A percentile compares a stretch with the other conserved stretches of the same genome.
Evolutionary conservation across 1,284 basidiomycete species (phyloP).

Genomic region (Marasmius tenuissimus): DNA sequence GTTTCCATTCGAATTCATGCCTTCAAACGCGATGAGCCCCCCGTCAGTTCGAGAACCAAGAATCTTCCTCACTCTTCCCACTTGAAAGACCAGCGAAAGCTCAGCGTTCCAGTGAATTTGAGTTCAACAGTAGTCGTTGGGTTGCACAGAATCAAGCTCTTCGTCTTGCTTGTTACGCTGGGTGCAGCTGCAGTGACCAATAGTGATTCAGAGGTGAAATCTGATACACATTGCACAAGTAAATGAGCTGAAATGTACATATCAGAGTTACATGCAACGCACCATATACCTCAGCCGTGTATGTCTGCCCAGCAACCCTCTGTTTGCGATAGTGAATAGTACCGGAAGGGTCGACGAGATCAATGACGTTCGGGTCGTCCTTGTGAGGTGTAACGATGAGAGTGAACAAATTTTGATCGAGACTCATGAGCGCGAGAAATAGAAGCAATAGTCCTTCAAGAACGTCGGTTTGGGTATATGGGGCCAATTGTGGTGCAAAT

Average conservation of each 20-base stretch:
- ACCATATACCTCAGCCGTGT: slow-evolving; percentile 70
- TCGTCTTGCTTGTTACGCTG: slow-evolving; percentile 64
- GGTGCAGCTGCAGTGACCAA: slow-evolving; percentile 66
- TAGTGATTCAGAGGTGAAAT: slow-evolving; percentile 65
- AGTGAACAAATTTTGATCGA: slow-evolving; percentile 81
- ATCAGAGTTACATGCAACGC: slow-evolving; percentile 20
- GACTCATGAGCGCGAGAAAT: slow-evolving; percentile 50
- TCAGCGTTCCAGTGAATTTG: slow-evolving; percentile 69
- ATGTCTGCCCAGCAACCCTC: slow-evolving; percentile 47
- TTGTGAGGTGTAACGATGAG: slow-evolving; percentile 60
- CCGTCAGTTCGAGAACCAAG: no score
- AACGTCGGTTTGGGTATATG: background rate
- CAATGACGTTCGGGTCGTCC: slow-evolving; percentile 57
- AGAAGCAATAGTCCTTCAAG: background rate
- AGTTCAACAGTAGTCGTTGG: slow-evolving; percentile 70
- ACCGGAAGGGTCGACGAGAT: slow-evolving; percentile 66
- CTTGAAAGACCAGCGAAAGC: slow-evolving; percentile 76
- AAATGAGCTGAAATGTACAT: background rate
- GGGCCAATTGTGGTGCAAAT: background rate
- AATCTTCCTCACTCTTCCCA: slow-evolving; percentile 69
- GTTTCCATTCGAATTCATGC: slow-evolving; percentile 81
- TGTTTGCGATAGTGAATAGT: slow-evolving; percentile 70
- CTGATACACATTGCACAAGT: slow-evolving; percentile 31
- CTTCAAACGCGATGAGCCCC: slow-evolving; percentile 33
- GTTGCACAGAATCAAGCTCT: slow-evolving; percentile 74